Conservation (phyloP, 148 eudicot genomes). For the Chenopodium suecicum region DNA sequence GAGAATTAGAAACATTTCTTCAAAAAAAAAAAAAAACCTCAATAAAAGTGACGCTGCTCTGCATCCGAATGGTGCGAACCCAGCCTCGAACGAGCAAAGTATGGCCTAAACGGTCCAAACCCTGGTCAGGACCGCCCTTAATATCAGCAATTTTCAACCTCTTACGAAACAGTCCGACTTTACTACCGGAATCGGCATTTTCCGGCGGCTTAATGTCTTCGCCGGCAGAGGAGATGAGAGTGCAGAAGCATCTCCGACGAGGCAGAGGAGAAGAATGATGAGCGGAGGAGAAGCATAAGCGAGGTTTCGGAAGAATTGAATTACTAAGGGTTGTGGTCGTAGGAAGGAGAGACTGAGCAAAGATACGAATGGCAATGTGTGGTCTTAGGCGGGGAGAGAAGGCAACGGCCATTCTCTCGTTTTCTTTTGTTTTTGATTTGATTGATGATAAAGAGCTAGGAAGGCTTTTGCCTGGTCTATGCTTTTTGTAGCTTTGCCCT, state of each 20-base stretch:
- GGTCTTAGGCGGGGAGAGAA: constrained; percentile 62
- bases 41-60: constrained; percentile 89
- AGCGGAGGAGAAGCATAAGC: not conserved
- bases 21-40: constrained; percentile 44
- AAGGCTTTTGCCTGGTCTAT: no score
- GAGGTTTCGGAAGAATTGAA: constrained; percentile 25
- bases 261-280: constrained; percentile 12
- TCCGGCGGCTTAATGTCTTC: constrained; percentile 30
- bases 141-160: constrained; percentile 66
- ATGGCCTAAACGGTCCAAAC: constrained; percentile 72
- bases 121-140: constrained; percentile 71
- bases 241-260: constrained; percentile 41
- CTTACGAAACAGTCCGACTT: constrained; percentile 61
- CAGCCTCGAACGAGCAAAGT: constrained; percentile 74
- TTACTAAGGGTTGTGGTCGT: constrained; percentile 11
- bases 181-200: constrained; percentile 9
- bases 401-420: constrained; percentile 42
- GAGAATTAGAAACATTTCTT: no score
- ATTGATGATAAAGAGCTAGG: not conserved
- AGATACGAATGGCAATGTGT: constrained; percentile 42
- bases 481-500: no score
- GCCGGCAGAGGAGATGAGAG: constrained; percentile 35
- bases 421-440: not conserved
- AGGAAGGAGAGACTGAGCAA: constrained; percentile 32
- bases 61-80: constrained; percentile 81